These are phyloP conservation scores for Sporothrix mexicana DNA, from an alignment of 2,329 filamentous ascomycete species.

Conservation along the genomic window DNA sequence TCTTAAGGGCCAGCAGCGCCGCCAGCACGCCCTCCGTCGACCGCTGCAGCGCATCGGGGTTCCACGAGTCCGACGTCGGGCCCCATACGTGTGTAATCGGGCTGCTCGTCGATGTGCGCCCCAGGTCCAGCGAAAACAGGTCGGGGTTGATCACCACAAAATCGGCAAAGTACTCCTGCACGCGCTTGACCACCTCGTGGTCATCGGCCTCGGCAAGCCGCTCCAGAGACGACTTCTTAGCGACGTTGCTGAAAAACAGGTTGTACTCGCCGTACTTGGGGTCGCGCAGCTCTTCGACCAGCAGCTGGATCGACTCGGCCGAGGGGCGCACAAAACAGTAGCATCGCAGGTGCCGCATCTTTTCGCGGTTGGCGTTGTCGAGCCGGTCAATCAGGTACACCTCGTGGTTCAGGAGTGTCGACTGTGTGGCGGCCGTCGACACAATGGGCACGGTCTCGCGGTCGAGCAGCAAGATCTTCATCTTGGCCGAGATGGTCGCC, in stretches of 20 bases:
- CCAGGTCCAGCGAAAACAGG: conserved; percentile 78
- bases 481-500: conserved; percentile 75
- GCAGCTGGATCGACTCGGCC: conserved; percentile 85
- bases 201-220: conserved; percentile 94
- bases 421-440: conserved; percentile 95
- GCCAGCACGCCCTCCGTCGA: conserved; percentile 87
- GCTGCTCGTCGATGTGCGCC: conserved; percentile 26
- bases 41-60: conserved; percentile 83
- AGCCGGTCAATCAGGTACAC: conserved; percentile 97
- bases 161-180: conserved; percentile 97
- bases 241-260: conserved; percentile 96
- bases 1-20: conserved; percentile 86
- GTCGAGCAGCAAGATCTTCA: conserved; percentile 97
- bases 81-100: conserved; percentile 75
- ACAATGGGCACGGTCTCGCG: conserved; percentile 92
- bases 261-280: conserved; percentile 98
- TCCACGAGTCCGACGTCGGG: conserved; percentile 83
- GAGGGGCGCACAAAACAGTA: conserved; percentile 92
- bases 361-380: conserved; percentile 87
- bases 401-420: conserved; percentile 90
- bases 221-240: conserved; percentile 94
- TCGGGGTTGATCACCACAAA: conserved; percentile 96
- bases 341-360: conserved; percentile 96
- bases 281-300: conserved; percentile 94
- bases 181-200: conserved; percentile 90